Base-by-base conservation (phyloP, 2,329 filamentous ascomycete species). In the Huntiella decipiens region DNA sequence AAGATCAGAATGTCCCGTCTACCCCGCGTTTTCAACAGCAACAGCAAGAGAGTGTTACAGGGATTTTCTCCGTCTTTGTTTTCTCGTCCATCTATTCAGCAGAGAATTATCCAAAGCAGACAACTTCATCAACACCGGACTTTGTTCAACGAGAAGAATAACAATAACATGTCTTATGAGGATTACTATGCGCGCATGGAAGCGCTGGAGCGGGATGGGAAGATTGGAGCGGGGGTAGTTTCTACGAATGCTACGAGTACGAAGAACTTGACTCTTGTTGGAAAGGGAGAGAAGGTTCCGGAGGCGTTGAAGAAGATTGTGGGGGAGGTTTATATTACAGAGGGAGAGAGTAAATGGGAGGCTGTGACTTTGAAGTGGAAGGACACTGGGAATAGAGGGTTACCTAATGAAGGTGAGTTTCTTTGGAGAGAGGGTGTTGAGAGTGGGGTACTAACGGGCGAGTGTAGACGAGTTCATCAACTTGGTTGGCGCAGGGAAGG, bases 271-370 rank as follows among this genome's bases (percentile, higher is more conserved):
- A 74, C 71, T 60, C 57, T 68, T 22, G 61, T 62, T 39, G 71
- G 75, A 54, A 54, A 66, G 50, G 67, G 70, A 52, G 66, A 70
- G 44, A 60, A 68, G 50, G 69, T 86, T 45, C 83, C 86, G 5
- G 61, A 65, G 43, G 61, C 63, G 3, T 66, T 87, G 45, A 60
- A 63, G 46, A 59, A 63, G 36, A 66, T 64, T 5, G 63, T 62
- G 45, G 65, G 68, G 43, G 63, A 70, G 43, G 71, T 68, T 38
- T 77, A 79, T 57, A 16, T 44, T 12, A 91, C 80, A 51, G 87
- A 94, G 49, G 76, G 83, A 28, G 86, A 94, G 58, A 84, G 92
- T 66, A 78, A 80, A 4, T 94, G 93, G 60, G 76, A 82, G 58
- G 74, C 77, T 3, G 82, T 94, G 4, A 74, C 71, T 45, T 59